Base-by-base conservation (phyloP, 2,329 filamentous ascomycete species). In the Passalora sequoiae region DNA sequence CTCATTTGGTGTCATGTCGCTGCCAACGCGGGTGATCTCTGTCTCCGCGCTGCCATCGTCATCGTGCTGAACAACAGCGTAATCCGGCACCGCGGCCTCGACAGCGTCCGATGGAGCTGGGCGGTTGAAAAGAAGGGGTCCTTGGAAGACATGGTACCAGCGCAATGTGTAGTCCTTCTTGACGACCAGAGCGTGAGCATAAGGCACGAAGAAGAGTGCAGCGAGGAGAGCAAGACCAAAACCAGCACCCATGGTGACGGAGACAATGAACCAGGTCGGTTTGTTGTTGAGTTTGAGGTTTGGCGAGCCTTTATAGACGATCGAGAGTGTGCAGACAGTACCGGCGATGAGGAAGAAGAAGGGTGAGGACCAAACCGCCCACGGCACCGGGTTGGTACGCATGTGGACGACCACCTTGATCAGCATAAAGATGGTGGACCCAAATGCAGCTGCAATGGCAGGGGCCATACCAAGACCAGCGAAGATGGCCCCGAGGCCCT, bases 61-160 rank as follows among this genome's bases (percentile, higher is more conserved):
- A 0, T 77, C 74, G 3, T 86, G 70, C 63, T 89, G 84, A 19
- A 89, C 69, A 29, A 89, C 84, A 33, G 83, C 82, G 60, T 89
- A 91, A 71, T 89, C 75, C 62, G 84, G 85, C 8, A 89, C 79
- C 3, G 67, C 65, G 54, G 78, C 78, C 13, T 61, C 52, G 41
- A 80, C 74, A 28, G 72, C 71, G 36, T 76, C 73, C 1, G 68
- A 65, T 15, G 75, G 73, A 15, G 72, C 63, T 0, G 76, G 72
- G 37, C 84, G 84, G 27, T 66, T 72, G 70, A 59, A 60, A 15
- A 70, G 58, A 4, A 66, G 50, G 17, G 65, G 65, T 4, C 64
- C 65, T 17, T 57, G 27, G 39, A 60, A 45, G 25, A 67, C 52
- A 38, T 63, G 52, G 50, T 58, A 66, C 49, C 54, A 60, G 35